Evolutionary conservation across 2,329 filamentous ascomycete genomes (phyloP).

Genomic region (Penicillium sclerotiorum): DNA sequence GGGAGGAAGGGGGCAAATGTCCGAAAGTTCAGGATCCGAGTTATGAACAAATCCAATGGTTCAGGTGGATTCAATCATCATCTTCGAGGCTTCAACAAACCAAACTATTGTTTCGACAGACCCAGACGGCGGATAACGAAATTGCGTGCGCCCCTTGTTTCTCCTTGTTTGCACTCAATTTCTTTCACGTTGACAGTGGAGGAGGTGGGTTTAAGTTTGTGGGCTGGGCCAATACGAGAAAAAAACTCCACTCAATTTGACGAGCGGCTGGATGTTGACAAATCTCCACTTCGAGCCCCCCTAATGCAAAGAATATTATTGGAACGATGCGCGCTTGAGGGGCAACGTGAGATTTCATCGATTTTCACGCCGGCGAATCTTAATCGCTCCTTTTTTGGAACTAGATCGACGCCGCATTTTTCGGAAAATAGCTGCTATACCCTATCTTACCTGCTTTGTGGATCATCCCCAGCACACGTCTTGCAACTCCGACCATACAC

Average conservation of each 20-base stretch:
- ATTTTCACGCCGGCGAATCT: background rate
- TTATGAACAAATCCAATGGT: too few species aligned
- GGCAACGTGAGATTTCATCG: background rate
- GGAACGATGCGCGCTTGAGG: background rate
- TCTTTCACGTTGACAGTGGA: too few species aligned
- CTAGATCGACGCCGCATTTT: background rate
- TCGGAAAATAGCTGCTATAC: background rate
- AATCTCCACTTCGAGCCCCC: background rate
- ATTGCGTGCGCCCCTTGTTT: background rate
- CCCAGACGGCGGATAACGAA: background rate
- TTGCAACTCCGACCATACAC: background rate
- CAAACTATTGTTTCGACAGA: conserved; percentile 7
- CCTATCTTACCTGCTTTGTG: background rate
- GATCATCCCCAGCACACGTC: background rate
- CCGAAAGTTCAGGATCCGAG: conserved; percentile 2
- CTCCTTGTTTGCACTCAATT: too few species aligned
- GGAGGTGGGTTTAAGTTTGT: background rate
- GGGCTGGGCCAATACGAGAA: background rate
- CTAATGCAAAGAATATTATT: background rate
- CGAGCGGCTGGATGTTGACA: background rate
- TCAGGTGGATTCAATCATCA: background rate
- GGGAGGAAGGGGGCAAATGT: background rate
- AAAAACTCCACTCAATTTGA: background rate
- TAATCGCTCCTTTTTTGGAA: background rate
- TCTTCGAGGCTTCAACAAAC: conserved; percentile 1